phyloP scores from a whole-genome alignment of 768 basidiomycete genomes.

The Xerocomus spinulosus region DNA sequence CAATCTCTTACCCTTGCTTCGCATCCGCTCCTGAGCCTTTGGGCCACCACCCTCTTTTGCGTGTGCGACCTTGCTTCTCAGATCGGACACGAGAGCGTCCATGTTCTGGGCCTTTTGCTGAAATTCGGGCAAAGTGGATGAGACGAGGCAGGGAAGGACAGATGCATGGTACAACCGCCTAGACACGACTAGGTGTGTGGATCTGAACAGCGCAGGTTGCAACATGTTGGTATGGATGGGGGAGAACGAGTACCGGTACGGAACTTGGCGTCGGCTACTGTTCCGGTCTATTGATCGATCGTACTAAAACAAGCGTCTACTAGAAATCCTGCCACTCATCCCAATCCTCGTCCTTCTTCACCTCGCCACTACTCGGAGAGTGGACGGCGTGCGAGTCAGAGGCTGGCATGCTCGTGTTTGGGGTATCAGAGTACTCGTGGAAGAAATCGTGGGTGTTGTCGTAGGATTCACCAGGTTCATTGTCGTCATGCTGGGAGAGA shows the following conservation, averaged over 20 bases:
- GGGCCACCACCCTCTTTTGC: conserved; percentile 69
- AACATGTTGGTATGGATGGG: conserved; percentile 15
- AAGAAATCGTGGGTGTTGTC: conserved; percentile 64
- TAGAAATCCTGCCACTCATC: conserved; percentile 84
- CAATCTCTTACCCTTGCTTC: conserved; percentile 72
- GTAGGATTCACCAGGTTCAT: conserved; percentile 60
- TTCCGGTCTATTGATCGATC: conserved; percentile 4
- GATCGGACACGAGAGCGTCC: conserved; percentile 60
- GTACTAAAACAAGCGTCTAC: background rate
- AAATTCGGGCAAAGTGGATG: conserved; percentile 69
- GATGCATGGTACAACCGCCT: conserved; percentile 59
- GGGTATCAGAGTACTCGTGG: conserved; percentile 29
- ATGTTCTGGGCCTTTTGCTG: conserved; percentile 59
- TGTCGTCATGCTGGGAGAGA: conserved; percentile 42
- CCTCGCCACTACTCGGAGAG: conserved; percentile 9
- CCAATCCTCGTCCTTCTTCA: conserved; percentile 54
- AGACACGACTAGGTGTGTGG: conserved; percentile 4
- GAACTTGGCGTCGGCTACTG: conserved; percentile 19
- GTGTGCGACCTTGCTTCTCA: conserved; percentile 54
- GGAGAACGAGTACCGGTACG: conserved; percentile 10
- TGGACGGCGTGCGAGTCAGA: conserved; percentile 3
- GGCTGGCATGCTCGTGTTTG: conserved; percentile 8
- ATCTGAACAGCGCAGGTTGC: conserved; percentile 15
- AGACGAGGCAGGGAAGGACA: conserved; percentile 68
- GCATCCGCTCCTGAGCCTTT: conserved; percentile 72